phyloP scores from a whole-genome alignment of 176 grass and related monocot species.

The Guadua angustifolia region DNA sequence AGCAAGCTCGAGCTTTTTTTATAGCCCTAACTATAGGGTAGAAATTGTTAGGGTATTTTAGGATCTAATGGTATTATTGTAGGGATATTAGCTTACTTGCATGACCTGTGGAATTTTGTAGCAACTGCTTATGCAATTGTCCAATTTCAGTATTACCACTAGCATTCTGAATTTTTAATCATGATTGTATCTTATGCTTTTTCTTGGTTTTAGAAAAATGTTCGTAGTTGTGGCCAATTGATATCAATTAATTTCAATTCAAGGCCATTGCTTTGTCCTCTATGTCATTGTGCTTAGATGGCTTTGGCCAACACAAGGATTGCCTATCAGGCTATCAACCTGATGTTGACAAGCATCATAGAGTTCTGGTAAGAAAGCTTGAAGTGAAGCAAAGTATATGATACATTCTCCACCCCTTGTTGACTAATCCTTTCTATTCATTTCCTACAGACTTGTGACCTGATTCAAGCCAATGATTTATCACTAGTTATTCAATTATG shows the following conservation, averaged over 20 bases:
- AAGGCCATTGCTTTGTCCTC: conserved; percentile 39
- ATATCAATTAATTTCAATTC: conserved; percentile 39
- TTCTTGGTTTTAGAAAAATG: conserved; percentile 50
- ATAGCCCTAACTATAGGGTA: too few relatives aligned
- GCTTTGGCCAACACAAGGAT: conserved; percentile 58
- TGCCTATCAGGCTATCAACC: conserved; percentile 24
- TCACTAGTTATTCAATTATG: too few relatives aligned
- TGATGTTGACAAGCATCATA: conserved; percentile 54
- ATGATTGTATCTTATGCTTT: not conserved
- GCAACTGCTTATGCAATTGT: not conserved
- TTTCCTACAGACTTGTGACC: not conserved
- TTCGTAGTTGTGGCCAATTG: conserved; percentile 6
- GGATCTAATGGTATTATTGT: too few relatives aligned
- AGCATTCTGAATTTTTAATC: not conserved
- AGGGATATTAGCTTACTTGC: not conserved
- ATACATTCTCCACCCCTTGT: conserved; percentile 4
- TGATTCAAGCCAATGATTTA: too few relatives aligned
- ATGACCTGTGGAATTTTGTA: not conserved
- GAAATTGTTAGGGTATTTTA: too few relatives aligned
- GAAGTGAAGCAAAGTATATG: conserved; percentile 1
- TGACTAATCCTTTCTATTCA: conserved; percentile 32
- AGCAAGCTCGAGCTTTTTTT: too few relatives aligned
- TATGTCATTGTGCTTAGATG: conserved; percentile 46
- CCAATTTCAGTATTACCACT: not conserved
- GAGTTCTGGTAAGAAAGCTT: conserved; percentile 67